Evolutionary conservation across 208 protist species (phyloP).

Genomic region (Crithidia fasciculata): DNA sequence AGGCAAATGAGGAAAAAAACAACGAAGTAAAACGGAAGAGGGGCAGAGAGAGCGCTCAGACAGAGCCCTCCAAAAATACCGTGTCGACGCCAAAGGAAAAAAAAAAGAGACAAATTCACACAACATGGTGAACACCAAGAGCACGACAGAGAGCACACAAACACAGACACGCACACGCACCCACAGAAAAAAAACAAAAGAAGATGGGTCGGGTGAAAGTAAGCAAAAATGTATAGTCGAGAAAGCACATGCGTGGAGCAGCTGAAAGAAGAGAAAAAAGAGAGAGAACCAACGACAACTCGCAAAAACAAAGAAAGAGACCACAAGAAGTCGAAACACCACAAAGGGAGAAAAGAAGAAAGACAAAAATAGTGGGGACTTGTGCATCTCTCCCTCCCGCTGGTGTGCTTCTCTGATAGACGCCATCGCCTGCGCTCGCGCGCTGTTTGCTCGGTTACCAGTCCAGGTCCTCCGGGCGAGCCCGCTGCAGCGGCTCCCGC

Average conservation of each 20-base stretch:
- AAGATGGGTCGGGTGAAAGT: neutral
- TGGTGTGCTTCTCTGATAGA: neutral
- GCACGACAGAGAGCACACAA: neutral
- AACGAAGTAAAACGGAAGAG: neutral
- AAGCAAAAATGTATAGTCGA: no score
- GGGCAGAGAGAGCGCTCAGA: neutral
- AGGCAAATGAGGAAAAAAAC: neutral
- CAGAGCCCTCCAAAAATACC: neutral
- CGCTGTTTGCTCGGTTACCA: slow-evolving; percentile 52
- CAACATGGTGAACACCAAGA: neutral
- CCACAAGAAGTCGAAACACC: neutral
- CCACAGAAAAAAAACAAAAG: neutral
- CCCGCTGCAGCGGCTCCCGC: slow-evolving; percentile 59
- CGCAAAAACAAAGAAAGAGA: slow-evolving; percentile 8
- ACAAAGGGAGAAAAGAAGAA: neutral
- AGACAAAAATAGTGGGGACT: neutral
- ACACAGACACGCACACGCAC: neutral
- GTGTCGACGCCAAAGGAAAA: neutral
- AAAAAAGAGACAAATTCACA: neutral
- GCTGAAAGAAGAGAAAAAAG: neutral
- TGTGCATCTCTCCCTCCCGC: neutral
- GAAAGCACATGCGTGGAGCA: neutral
- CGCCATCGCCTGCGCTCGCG: neutral
- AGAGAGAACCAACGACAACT: neutral
- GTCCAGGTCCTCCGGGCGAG: slow-evolving; percentile 70